phyloP scores from a whole-genome alignment of 2,329 filamentous ascomycete genomes.

The Sclerotinia spermophila region DNA sequence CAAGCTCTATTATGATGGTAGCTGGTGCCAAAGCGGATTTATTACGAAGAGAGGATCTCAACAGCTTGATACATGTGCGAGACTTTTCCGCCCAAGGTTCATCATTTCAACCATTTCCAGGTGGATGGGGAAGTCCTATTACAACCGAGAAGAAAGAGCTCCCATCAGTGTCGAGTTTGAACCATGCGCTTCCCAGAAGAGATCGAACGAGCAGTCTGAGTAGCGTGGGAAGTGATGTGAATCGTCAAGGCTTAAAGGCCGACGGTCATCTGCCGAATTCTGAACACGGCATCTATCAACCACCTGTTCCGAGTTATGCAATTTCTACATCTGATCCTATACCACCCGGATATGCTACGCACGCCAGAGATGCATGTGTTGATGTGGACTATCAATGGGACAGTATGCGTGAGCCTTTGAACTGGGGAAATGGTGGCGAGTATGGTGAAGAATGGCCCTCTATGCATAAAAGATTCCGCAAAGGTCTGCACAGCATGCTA shows the following conservation, averaged over 20 bases:
- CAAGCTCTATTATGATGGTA: constrained; percentile 81
- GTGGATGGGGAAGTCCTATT: constrained; percentile 38
- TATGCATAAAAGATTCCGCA: constrained; percentile 89
- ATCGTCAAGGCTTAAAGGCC: constrained; percentile 24
- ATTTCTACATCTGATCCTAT: constrained; percentile 77
- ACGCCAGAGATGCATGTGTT: constrained; percentile 82
- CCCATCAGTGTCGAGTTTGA: constrained; percentile 30
- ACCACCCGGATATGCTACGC: constrained; percentile 81
- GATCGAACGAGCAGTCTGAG: constrained; percentile 38
- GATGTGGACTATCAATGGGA: constrained; percentile 96
- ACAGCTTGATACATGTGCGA: constrained; percentile 36
- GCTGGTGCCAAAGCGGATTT: constrained; percentile 84
- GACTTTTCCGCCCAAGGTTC: constrained; percentile 33
- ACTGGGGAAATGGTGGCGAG: constrained; percentile 84
- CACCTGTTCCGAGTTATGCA: constrained; percentile 78
- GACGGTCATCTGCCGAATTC: constrained; percentile 18
- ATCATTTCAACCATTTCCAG: constrained; percentile 38
- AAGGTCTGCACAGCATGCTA: constrained; percentile 72
- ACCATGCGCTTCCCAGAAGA: constrained; percentile 31
- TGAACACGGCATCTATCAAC: constrained; percentile 55
- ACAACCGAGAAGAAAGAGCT: constrained; percentile 29
- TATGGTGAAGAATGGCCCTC: constrained; percentile 92
- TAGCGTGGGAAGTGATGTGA: constrained; percentile 33
- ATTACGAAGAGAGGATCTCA: constrained; percentile 69
- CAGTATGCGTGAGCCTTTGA: constrained; percentile 71